Evolutionary conservation across 768 basidiomycete genomes (phyloP).

Genomic region (Phallus indusiatus): DNA sequence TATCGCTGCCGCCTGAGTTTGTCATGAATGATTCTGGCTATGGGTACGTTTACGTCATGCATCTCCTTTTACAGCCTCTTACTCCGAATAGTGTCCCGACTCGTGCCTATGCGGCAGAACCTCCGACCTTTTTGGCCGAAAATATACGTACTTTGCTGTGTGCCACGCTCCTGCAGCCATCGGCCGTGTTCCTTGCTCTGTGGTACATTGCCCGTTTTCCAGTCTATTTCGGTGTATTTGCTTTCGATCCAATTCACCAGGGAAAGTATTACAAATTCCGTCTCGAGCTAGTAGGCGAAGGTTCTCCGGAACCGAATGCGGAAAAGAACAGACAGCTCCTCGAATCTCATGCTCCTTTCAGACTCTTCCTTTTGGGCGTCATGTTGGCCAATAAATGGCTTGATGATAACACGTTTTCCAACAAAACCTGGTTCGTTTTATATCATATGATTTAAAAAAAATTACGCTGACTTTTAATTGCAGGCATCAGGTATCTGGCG

Average conservation of each 20-base stretch:
- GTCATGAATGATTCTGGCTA: conserved; percentile 18
- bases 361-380: conserved; percentile 67
- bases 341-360: conserved; percentile 59
- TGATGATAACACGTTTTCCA: conserved; percentile 82
- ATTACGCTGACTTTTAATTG: conserved; percentile 8
- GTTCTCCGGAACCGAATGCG: conserved; percentile 18
- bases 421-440: conserved; percentile 69
- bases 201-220: conserved; percentile 80
- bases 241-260: conserved; percentile 42
- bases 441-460: neutral
- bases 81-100: conserved; percentile 22
- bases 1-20: conserved; percentile 46
- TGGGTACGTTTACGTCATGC: conserved; percentile 3
- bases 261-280: conserved; percentile 48
- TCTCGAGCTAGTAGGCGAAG: conserved; percentile 48
- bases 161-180: conserved; percentile 74
- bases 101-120: conserved; percentile 33
- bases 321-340: conserved; percentile 36
- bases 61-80: conserved; percentile 22
- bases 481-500: conserved; percentile 75
- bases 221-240: conserved; percentile 48
- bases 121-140: conserved; percentile 45
- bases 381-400: conserved; percentile 88
- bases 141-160: conserved; percentile 66
- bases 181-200: conserved; percentile 64